Percentiles rank a stretch among this genome's conserved stretches.
phyloP scores from a whole-genome alignment of 2,329 filamentous ascomycete genomes.

The Cladophialophora bantiana region DNA sequence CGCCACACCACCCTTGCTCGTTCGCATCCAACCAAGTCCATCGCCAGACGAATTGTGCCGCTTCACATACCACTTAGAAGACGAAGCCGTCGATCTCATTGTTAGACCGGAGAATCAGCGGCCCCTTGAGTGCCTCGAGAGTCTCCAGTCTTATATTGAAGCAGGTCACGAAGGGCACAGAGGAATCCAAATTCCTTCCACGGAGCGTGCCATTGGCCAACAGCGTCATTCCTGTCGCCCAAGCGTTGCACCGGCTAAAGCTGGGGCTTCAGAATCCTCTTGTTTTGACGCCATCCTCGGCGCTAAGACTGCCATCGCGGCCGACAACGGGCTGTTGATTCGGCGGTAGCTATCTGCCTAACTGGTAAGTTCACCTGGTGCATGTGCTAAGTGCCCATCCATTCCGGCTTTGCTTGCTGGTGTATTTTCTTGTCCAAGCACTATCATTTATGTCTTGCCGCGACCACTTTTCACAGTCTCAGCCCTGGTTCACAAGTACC shows the following conservation, averaged over 20 bases:
- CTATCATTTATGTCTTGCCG: not conserved
- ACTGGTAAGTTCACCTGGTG: conserved; percentile 10
- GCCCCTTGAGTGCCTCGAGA: conserved; percentile 28
- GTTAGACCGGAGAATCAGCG: not conserved
- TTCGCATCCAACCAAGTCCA: not conserved
- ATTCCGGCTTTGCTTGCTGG: not conserved
- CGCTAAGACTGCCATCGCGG: conserved; percentile 11
- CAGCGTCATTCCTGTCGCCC: conserved; percentile 1
- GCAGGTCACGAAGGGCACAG: not conserved
- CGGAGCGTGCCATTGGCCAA: conserved; percentile 1
- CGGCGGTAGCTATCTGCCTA: conserved; percentile 10
- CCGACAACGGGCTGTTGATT: conserved; percentile 13
- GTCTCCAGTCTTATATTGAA: conserved; percentile 4
- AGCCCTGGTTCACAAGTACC: not conserved
- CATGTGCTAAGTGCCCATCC: not conserved
- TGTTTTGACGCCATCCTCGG: conserved; percentile 17
- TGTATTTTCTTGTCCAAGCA: conserved; percentile 12
- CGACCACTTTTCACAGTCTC: conserved; percentile 1
- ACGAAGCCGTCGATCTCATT: not conserved
- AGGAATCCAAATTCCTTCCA: conserved; percentile 4
- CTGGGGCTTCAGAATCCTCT: not conserved
- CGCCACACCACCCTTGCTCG: conserved; percentile 7
- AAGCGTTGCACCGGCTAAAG: conserved; percentile 9
- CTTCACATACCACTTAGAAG: not conserved
- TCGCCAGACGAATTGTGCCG: not conserved